These are phyloP conservation scores for Phyllosticta paracitricarpa DNA, from an alignment of 2,329 filamentous ascomycete species.

Conservation along the genomic window DNA sequence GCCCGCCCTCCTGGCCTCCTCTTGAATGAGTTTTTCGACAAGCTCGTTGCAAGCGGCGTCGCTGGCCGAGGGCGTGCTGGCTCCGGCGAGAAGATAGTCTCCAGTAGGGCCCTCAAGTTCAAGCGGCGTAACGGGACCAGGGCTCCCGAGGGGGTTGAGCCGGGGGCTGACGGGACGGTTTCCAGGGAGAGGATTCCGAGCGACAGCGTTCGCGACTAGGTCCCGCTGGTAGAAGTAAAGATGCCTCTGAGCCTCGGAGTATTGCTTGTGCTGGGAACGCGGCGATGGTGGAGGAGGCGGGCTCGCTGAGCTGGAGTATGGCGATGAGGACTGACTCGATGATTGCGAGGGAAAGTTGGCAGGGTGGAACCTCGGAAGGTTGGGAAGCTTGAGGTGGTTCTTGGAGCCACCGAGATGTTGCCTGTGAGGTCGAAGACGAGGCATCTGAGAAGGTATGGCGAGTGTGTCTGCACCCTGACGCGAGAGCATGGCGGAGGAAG, in stretches of 20 bases:
- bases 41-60: slow-evolving; percentile 26
- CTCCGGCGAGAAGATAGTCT: slow-evolving; percentile 38
- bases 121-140: slow-evolving; percentile 44
- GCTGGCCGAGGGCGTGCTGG: slow-evolving; percentile 16
- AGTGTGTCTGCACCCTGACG: slow-evolving; percentile 19
- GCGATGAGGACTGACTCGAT: slow-evolving; percentile 27
- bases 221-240: slow-evolving; percentile 41
- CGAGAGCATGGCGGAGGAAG: neutral
- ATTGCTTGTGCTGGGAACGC: slow-evolving; percentile 32
- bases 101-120: slow-evolving; percentile 36
- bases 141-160: slow-evolving; percentile 40
- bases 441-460: slow-evolving; percentile 25
- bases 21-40: slow-evolving; percentile 38
- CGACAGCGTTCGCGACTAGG: slow-evolving; percentile 20
- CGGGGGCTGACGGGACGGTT: slow-evolving; percentile 38
- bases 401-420: slow-evolving; percentile 26
- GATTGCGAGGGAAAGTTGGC: slow-evolving; percentile 38
- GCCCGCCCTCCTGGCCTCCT: slow-evolving; percentile 31
- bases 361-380: slow-evolving; percentile 42
- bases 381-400: slow-evolving; percentile 35
- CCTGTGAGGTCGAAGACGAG: slow-evolving; percentile 23
- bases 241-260: slow-evolving; percentile 39
- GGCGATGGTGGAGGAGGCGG: slow-evolving; percentile 36
- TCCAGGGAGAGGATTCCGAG: slow-evolving; percentile 11
- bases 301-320: slow-evolving; percentile 28